phyloP scores from a whole-genome alignment of 2,329 filamentous ascomycete genomes.

The Fonsecaea pedrosoi region DNA sequence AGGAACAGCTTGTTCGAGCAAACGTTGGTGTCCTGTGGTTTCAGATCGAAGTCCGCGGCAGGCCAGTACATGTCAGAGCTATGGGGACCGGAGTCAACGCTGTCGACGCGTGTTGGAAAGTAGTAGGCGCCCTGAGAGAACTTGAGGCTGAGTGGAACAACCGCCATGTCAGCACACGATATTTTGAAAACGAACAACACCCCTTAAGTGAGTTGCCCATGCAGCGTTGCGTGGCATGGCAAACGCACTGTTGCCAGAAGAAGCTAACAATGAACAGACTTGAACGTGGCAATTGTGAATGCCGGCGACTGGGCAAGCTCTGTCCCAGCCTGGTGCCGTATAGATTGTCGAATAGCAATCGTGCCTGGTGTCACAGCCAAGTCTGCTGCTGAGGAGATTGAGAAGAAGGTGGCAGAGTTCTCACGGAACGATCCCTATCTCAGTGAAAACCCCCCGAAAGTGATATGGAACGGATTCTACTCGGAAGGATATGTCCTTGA shows the following conservation, averaged over 20 bases:
- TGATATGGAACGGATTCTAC: constrained; percentile 42
- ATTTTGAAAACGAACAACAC: constrained; percentile 34
- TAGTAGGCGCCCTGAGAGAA: constrained; percentile 33
- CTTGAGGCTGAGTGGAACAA: constrained; percentile 35
- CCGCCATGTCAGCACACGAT: constrained; percentile 23
- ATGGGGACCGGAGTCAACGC: constrained; percentile 35
- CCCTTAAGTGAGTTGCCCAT: constrained; percentile 33
- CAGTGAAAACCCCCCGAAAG: constrained; percentile 41
- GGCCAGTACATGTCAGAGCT: constrained; percentile 31
- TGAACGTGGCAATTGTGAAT: constrained; percentile 37
- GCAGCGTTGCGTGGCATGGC: not conserved
- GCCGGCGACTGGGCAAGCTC: constrained; percentile 35
- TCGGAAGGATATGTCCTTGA: constrained; percentile 39
- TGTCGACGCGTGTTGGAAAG: constrained; percentile 34
- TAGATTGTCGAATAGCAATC: constrained; percentile 36
- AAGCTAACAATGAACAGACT: constrained; percentile 21
- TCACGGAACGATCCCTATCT: constrained; percentile 37
- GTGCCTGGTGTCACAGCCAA: constrained; percentile 33
- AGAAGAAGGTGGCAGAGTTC: constrained; percentile 44
- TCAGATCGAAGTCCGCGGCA: constrained; percentile 34
- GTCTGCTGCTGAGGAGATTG: constrained; percentile 36
- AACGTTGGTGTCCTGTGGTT: constrained; percentile 38
- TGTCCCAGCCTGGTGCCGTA: constrained; percentile 35
- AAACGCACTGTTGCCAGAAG: not conserved
- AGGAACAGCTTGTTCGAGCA: constrained; percentile 34